Evolutionary conservation across 805 yeast genomes (phyloP), one percentile per base, ranked within the genome.

Genomic region (Candida sonorensis): DNA sequence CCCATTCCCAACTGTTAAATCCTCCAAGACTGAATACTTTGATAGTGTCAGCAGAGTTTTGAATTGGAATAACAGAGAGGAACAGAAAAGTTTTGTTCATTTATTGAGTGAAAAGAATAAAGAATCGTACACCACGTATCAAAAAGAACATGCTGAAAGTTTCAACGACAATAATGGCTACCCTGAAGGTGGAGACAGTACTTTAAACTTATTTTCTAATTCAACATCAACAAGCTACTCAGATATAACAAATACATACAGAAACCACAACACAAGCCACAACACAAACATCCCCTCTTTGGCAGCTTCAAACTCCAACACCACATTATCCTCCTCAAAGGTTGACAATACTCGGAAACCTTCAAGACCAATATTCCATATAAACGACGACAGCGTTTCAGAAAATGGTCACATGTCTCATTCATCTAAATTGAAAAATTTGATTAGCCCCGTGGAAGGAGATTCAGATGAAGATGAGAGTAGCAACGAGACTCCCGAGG

Each of bases 31-130:
- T 5, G 92, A 85, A 55, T 77, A 83, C 61, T 69, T 92, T 56
- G 94, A 87, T 54, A 71, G 86, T 50, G 87, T 86, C 28, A 73
- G 90, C 55, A 65, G 94, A 46, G 79, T 94, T 18, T 61, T 92
- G 51, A 86, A 90, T 53, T 92, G 98, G 98, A 90, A 90, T 54
- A 86, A 74, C 17, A 71, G 97, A 44, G 92, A 86, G 51, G 77
- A 77, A 35, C 97, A 90, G 53, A 85, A 84, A 48, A 80, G 94
- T 4, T 82, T 85, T 52, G 70, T 69, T 5, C 80, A 74, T 50
- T 57, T 72, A 45, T 54, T 77, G 22, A 72, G 81, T 24, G 75
- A 69, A 17, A 69, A 72, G 53, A 77, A 75, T 48, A 64, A 68
- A 44, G 63, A 61, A 38, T 65, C 64, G 24, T 68, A 67, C 40